A percentile compares a stretch with the other conserved stretches of the same genome.
phyloP scores from a whole-genome alignment of 2,329 filamentous ascomycete species.

The Exophiala sideris region DNA sequence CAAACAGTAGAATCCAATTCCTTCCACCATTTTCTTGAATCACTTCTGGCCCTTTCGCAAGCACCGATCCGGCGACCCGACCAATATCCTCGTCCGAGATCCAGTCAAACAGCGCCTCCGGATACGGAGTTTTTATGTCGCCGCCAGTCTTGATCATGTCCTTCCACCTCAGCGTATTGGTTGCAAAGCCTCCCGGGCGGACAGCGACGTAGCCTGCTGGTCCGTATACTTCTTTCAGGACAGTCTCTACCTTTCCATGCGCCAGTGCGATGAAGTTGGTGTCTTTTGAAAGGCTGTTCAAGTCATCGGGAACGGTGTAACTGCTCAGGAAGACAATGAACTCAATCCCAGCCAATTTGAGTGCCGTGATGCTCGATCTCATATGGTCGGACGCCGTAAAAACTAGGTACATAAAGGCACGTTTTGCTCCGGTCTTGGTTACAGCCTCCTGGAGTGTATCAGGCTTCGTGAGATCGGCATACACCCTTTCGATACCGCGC shows the following conservation, averaged over 20 bases:
- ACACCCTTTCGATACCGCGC: constrained; percentile 37
- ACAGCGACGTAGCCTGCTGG: background rate
- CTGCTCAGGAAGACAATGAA: constrained; percentile 47
- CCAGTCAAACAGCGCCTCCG: background rate
- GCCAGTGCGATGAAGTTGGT: constrained; percentile 12
- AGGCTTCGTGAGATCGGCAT: constrained; percentile 46
- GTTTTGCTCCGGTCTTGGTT: constrained; percentile 41
- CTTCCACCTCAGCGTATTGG: background rate
- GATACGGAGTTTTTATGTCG: background rate
- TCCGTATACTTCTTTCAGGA: background rate
- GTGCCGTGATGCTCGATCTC: constrained; percentile 39
- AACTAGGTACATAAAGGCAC: constrained; percentile 49
- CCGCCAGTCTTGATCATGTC: background rate
- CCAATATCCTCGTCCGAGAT: background rate
- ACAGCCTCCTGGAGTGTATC: constrained; percentile 42
- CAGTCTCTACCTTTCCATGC: background rate
- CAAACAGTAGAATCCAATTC: background rate
- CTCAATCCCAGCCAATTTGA: constrained; percentile 46
- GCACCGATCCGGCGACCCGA: background rate
- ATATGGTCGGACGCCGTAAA: constrained; percentile 38
- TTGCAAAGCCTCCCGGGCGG: background rate
- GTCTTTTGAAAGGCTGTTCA: too few species aligned
- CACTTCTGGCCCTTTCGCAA: background rate
- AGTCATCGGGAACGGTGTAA: constrained; percentile 31
- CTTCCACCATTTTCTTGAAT: background rate